These are phyloP conservation scores for Ogataea corticis DNA, from an alignment of 805 yeast species.

Conservation along the genomic window DNA sequence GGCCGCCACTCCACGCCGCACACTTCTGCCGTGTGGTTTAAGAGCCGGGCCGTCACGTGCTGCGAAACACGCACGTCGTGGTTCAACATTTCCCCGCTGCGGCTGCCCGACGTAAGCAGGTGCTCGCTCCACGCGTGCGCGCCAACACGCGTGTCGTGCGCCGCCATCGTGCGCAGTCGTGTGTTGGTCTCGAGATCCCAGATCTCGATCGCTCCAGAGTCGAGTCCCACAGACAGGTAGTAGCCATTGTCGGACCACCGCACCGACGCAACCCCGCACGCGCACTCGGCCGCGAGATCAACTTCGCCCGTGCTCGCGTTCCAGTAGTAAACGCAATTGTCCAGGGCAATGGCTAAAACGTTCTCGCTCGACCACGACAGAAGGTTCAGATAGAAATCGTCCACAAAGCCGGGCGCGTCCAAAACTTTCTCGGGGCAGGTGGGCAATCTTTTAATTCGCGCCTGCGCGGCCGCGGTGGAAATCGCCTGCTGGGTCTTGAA, in stretches of 20 bases:
- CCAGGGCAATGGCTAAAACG: conserved; percentile 84
- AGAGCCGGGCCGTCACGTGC: conserved; percentile 63
- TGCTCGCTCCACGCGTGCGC: conserved; percentile 85
- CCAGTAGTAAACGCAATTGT: conserved; percentile 85
- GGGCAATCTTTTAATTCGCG: conserved; percentile 75
- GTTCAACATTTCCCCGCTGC: conserved; percentile 79
- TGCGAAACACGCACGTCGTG: conserved; percentile 86
- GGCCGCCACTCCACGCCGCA: conserved; percentile 86
- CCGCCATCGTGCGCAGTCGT: conserved; percentile 76
- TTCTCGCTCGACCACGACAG: conserved; percentile 86
- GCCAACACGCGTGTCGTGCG: conserved; percentile 75
- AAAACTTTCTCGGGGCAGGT: conserved; percentile 89
- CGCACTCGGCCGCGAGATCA: conserved; percentile 59
- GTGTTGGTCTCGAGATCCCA: conserved; percentile 86
- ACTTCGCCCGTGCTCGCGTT: conserved; percentile 84
- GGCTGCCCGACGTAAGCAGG: conserved; percentile 80
- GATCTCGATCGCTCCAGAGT: conserved; percentile 82
- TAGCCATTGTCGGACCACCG: conserved; percentile 92
- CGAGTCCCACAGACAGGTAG: conserved; percentile 79
- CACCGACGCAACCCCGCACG: conserved; percentile 63
- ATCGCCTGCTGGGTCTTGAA: conserved; percentile 27
- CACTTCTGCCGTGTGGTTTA: conserved; percentile 80
- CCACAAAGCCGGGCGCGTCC: conserved; percentile 93
- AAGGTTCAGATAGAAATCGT: conserved; percentile 87
- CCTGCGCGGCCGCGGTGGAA: conserved; percentile 52